These are phyloP conservation scores for Eucalyptus curtisii DNA, from an alignment of 345 rosid genomes.

Conservation along the genomic window DNA sequence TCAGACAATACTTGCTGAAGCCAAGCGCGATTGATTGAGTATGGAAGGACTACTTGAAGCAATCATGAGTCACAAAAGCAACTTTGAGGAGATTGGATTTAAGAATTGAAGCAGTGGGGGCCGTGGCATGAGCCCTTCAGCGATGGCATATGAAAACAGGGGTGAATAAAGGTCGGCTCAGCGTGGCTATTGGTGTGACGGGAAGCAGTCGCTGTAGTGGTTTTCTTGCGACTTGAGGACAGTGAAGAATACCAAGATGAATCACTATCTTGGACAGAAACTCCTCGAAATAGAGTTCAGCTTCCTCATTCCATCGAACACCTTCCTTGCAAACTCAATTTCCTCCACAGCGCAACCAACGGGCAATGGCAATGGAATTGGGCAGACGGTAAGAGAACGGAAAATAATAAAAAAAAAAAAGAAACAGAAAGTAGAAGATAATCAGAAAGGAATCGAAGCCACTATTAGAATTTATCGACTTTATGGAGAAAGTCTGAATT, in stretches of 20 bases:
- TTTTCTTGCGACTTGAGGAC: not conserved
- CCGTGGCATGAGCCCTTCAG: not conserved
- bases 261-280: not conserved
- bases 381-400: not conserved
- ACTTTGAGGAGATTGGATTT: not conserved
- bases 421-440: not conserved
- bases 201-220: not conserved
- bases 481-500: not conserved
- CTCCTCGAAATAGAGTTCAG: not conserved
- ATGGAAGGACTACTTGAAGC: not conserved
- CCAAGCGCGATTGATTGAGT: not conserved
- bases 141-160: not conserved
- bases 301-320: not conserved
- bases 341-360: not conserved
- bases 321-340: not conserved
- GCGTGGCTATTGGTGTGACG: not conserved
- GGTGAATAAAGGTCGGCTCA: not conserved
- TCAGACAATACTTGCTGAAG: not conserved
- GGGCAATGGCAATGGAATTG: not conserved
- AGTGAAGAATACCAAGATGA: not conserved
- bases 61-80: not conserved
- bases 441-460: not conserved
- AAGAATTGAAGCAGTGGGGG: not conserved
- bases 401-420: not conserved
- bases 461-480: not conserved